Evolutionary conservation across 345 rosid species (phyloP).

Genomic region (Sonneratia alba): DNA sequence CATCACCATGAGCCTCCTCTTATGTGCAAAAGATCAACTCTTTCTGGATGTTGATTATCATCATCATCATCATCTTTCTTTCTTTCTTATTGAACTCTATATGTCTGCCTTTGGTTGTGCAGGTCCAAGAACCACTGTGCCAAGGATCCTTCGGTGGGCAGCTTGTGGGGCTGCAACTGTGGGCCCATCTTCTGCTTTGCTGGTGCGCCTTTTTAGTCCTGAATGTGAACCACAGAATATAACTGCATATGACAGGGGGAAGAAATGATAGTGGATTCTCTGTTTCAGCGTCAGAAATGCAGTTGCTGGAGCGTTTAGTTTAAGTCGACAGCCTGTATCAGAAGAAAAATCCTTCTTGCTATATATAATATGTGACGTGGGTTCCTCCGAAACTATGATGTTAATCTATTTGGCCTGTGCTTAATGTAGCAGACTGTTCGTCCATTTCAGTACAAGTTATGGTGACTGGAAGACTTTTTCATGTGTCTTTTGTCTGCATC

Average conservation of each 20-base stretch:
- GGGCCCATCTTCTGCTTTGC: conserved; percentile 55
- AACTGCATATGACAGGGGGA: conserved; percentile 55
- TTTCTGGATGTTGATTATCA: background rate
- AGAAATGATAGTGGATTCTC: conserved; percentile 1
- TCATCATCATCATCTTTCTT: no score
- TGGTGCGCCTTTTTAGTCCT: conserved; percentile 79
- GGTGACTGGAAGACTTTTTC: background rate
- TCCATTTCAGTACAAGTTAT: background rate
- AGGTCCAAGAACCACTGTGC: conserved; percentile 57
- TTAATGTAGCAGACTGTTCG: background rate
- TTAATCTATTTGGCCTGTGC: background rate
- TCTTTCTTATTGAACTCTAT: background rate
- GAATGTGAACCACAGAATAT: conserved; percentile 96
- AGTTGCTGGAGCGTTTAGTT: no score
- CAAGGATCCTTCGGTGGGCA: conserved; percentile 83
- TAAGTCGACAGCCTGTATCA: background rate
- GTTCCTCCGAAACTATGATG: background rate
- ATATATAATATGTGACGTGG: background rate
- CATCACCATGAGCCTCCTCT: background rate
- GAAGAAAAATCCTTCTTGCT: background rate
- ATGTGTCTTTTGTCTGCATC: background rate
- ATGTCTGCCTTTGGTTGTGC: conserved; percentile 9
- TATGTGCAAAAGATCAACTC: background rate
- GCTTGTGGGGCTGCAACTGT: conserved; percentile 66
- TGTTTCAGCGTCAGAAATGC: background rate